Evolutionary conservation across 225 moss, liverwort and hornwort genomes (phyloP).

Genomic region (Lunularia cruciata): DNA sequence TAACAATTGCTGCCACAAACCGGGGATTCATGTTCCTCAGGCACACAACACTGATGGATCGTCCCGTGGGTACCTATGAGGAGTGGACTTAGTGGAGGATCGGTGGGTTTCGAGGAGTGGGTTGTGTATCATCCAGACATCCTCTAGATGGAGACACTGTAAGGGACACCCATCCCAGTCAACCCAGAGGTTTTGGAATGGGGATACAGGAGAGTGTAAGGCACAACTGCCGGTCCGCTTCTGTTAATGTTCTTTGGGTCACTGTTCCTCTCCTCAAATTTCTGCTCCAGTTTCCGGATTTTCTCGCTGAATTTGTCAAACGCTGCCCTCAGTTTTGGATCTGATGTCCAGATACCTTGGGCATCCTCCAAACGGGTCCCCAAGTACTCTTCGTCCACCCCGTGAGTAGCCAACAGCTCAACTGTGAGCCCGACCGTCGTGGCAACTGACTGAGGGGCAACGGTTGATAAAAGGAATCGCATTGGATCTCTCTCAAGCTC

Average conservation of each 20-base stretch:
- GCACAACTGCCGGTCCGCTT: slow-evolving; percentile 23
- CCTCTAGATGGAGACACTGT: slow-evolving; percentile 34
- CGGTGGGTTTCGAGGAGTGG: too few relatives aligned
- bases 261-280: not conserved
- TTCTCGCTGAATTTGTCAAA: not conserved
- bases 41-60: too few relatives aligned
- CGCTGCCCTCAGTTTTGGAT: slow-evolving; percentile 16
- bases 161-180: slow-evolving; percentile 33
- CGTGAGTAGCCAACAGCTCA: slow-evolving; percentile 64
- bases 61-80: too few relatives aligned
- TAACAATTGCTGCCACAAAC: too few relatives aligned
- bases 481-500: slow-evolving; percentile 17
- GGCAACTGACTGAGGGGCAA: slow-evolving; percentile 21
- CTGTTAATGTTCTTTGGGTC: slow-evolving; percentile 27
- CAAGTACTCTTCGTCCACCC: slow-evolving; percentile 61
- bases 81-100: too few relatives aligned
- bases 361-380: slow-evolving; percentile 27
- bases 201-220: slow-evolving; percentile 40
- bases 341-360: slow-evolving; percentile 38
- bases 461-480: slow-evolving; percentile 15
- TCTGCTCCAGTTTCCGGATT: not conserved
- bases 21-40: too few relatives aligned
- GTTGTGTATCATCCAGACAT: too few relatives aligned
- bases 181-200: slow-evolving; percentile 22
- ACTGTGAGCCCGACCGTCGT: slow-evolving; percentile 49